Evolutionary conservation across 2,329 filamentous ascomycete species (phyloP).

Genomic region (Akanthomyces muscarius): DNA sequence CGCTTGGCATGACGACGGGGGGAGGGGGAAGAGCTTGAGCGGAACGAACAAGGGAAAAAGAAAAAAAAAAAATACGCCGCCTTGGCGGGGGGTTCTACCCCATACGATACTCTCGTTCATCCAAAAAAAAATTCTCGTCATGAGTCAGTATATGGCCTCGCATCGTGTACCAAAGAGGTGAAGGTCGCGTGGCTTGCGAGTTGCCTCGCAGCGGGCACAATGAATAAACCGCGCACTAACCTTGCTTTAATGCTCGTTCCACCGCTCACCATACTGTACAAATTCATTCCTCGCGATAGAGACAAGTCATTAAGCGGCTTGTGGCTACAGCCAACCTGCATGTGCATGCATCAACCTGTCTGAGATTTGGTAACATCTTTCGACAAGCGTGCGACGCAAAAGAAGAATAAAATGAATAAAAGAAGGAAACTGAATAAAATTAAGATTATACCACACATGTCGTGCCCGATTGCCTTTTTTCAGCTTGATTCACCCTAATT

Average conservation of each 20-base stretch:
- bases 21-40: not conserved
- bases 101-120: not conserved
- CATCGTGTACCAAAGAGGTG: not conserved
- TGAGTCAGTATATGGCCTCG: not conserved
- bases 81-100: not conserved
- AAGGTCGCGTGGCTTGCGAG: not conserved
- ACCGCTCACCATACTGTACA: not conserved
- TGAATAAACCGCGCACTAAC: not conserved
- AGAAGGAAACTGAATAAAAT: too few relatives aligned
- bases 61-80: not conserved
- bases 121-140: not conserved
- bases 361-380: too few relatives aligned
- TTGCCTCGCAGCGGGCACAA: not conserved
- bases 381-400: too few relatives aligned
- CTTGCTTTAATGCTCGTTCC: not conserved
- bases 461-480: not conserved
- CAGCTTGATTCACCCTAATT: constrained; percentile 1
- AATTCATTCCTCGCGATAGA: too few relatives aligned
- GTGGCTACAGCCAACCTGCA: too few relatives aligned
- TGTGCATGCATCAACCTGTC: too few relatives aligned
- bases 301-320: too few relatives aligned
- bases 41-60: not conserved
- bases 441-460: too few relatives aligned
- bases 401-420: too few relatives aligned
- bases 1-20: constrained; percentile 6